Conservation (phyloP, 1,284 basidiomycete species). For the Cystobasidium pallidum region DNA sequence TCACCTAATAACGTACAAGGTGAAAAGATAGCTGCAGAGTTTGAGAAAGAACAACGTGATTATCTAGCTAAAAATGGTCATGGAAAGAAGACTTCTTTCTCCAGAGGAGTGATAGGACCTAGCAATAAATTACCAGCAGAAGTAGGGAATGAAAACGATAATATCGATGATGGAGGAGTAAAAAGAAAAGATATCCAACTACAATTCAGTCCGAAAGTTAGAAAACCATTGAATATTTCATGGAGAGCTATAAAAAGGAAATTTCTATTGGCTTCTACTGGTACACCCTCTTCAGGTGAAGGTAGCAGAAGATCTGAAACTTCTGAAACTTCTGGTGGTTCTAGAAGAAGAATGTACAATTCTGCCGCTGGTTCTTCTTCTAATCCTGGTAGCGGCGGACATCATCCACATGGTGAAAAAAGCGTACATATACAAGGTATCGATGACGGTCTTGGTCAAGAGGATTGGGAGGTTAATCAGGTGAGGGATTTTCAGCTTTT, state of each 20-base stretch:
- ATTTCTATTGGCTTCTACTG: conserved; percentile 36
- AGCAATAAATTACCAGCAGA: no score
- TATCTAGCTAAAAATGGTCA: background rate
- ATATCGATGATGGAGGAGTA: background rate
- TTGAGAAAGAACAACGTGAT: conserved; percentile 1
- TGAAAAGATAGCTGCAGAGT: conserved; percentile 14
- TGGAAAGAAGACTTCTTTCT: no score
- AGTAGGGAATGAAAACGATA: conserved; percentile 1
- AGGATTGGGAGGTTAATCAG: conserved; percentile 34
- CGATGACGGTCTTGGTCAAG: conserved; percentile 17
- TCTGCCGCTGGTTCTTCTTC: background rate
- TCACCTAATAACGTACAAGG: conserved; percentile 24
- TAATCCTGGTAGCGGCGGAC: background rate
- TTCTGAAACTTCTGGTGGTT: conserved; percentile 28
- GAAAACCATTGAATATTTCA: conserved; percentile 21
- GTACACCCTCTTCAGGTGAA: conserved; percentile 31
- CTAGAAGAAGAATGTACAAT: conserved; percentile 7
- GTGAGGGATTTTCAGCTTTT: background rate
- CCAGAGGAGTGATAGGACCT: no score
- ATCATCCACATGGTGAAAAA: conserved; percentile 11
- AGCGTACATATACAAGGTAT: conserved; percentile 29
- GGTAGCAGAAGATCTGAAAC: conserved; percentile 29
- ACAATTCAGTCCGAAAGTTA: conserved; percentile 6
- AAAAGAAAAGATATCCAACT: conserved; percentile 17
- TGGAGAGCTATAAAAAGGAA: conserved; percentile 37